Evolutionary conservation across 371 early-diverging fungal species (phyloP), one percentile per base, ranked within the genome.

Genomic region (Mucor piriformis): DNA sequence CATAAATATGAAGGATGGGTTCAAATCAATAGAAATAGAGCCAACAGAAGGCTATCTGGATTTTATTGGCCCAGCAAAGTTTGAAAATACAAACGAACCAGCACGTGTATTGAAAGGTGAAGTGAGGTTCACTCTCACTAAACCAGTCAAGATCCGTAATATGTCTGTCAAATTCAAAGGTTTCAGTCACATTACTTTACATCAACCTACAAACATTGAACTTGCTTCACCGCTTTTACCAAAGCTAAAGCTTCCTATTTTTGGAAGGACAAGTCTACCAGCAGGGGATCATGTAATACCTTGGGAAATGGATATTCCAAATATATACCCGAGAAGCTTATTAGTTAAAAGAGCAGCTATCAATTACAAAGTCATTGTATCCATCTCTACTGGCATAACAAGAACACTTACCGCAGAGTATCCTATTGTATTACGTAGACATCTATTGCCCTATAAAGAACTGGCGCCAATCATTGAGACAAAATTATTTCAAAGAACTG

Each of bases 141-240:
- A 63, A 37, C 37, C 76, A n/a, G 66, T 65, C 37, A 79, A 79
- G 50, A 67, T 79, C 20, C 55, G 67, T 1, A 61, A 63, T 32
- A 75, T 79, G 53, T 62, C 59, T 1, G 50, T 79, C 46, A 79
- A 79, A 51, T 79, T 79, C 48, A 79, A 79, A 60, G 79, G 79
- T 2, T 68, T 57, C n/a, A 66, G 68, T 33, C 61, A 59, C 6
- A 58, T 59, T 21, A 67, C 44, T 2, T 34, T 62, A 6, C 49
- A 57, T 18, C 47, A 46, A 29, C 58, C 66, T 5, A 35, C 18
- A 7, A 37, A 29, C 23, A 8, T 66, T 2, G 66, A 65, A 33
- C 43, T 60, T 1, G 47, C 52, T 24, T 53, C 49, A 8, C 61
- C 64, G 3, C 25, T 76, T 6, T 50, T 76, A 48, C 76, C 76